A percentile compares a stretch with the other conserved stretches of the same genome.
Evolutionary conservation across 2,329 filamentous ascomycete genomes (phyloP).

Genomic region (Rhinocladiella similis): DNA sequence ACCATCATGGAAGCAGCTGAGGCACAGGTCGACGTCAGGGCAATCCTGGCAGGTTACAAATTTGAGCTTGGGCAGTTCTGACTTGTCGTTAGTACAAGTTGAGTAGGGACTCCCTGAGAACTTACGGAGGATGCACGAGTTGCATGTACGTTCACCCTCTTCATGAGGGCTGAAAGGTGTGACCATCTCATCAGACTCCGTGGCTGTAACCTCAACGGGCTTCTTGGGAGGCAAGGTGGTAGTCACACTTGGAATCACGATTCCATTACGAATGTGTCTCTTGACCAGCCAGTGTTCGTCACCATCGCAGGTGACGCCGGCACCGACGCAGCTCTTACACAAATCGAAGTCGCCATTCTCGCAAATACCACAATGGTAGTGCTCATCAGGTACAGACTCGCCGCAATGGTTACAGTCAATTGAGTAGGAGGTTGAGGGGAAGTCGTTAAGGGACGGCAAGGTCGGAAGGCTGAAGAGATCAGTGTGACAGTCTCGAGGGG

Average conservation of each 20-base stretch:
- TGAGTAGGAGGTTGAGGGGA: constrained; percentile 59
- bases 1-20: constrained; percentile 72
- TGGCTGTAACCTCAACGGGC: constrained; percentile 15
- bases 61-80: constrained; percentile 70
- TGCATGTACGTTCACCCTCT: constrained; percentile 52
- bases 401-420: constrained; percentile 96
- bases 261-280: constrained; percentile 75
- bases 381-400: constrained; percentile 71
- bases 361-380: constrained; percentile 94
- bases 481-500: neutral
- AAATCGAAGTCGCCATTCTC: constrained; percentile 94
- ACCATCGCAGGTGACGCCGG: constrained; percentile 74
- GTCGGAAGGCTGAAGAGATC: constrained; percentile 33
- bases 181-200: constrained; percentile 21
- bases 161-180: constrained; percentile 18
- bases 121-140: constrained; percentile 65
- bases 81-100: constrained; percentile 28
- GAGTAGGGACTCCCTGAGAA: neutral
- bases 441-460: constrained; percentile 36
- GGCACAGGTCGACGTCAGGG: constrained; percentile 90
- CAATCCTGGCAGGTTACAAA: constrained; percentile 85
- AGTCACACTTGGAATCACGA: constrained; percentile 80
- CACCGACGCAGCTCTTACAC: constrained; percentile 74
- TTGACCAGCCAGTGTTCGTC: constrained; percentile 93
- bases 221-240: constrained; percentile 72